These are phyloP conservation scores for Avena sativa DNA, from an alignment of 176 grass and related monocot genomes.

Conservation along the genomic window DNA sequence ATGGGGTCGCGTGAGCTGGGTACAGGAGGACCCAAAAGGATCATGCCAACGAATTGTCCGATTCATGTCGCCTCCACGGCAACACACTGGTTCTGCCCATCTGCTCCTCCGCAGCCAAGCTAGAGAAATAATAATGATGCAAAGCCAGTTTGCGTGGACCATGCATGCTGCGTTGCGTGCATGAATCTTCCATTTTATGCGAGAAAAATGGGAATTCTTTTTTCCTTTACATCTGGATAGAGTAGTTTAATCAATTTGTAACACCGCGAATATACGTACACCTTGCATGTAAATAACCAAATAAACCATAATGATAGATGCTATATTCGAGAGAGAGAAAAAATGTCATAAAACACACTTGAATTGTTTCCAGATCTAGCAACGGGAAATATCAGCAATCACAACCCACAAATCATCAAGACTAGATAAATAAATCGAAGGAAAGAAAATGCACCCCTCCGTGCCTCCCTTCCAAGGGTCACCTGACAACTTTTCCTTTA, in stretches of 20 bases:
- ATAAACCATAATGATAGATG: background rate
- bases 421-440: background rate
- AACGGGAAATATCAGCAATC: background rate
- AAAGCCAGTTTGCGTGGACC: slow-evolving; percentile 36
- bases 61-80: slow-evolving; percentile 44
- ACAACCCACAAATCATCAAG: slow-evolving; percentile 25
- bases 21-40: background rate
- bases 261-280: background rate
- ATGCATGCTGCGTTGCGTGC: background rate
- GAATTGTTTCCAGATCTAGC: slow-evolving; percentile 28
- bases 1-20: slow-evolving; percentile 36
- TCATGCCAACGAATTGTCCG: slow-evolving; percentile 40
- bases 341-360: background rate
- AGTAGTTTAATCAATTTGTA: background rate
- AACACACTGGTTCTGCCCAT: slow-evolving; percentile 32
- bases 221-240: background rate
- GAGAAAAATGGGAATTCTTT: background rate
- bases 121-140: slow-evolving; percentile 32
- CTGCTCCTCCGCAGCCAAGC: slow-evolving; percentile 27
- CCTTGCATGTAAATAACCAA: background rate
- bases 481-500: slow-evolving; percentile 32
- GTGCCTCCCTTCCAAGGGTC: background rate
- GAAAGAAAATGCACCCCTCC: slow-evolving; percentile 3
- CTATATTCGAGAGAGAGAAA: background rate
- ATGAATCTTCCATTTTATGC: background rate